Conservation (phyloP, 2,329 filamentous ascomycete species). For the Didymella arachidicola region DNA sequence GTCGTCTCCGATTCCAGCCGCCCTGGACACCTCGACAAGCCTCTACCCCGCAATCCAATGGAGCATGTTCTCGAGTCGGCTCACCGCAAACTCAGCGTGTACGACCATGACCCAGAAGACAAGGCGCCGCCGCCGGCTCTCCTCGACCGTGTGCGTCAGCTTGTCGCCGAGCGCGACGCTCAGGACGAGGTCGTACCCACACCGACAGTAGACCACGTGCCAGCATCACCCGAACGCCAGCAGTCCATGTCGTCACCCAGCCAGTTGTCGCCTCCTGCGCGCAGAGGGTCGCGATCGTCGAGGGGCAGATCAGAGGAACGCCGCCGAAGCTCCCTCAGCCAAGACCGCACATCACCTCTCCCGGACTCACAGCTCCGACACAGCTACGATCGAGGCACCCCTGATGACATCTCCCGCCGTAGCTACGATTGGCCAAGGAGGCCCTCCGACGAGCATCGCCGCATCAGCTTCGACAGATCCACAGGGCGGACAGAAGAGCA, state of each 20-base stretch:
- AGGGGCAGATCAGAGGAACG: constrained; percentile 41
- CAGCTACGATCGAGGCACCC: constrained; percentile 37
- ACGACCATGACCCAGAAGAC: constrained; percentile 26
- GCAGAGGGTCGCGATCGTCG: constrained; percentile 37
- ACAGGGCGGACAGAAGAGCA: constrained; percentile 51
- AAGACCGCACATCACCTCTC: constrained; percentile 41
- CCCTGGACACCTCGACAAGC: constrained; percentile 8
- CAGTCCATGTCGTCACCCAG: constrained; percentile 25
- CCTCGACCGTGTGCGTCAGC: constrained; percentile 36
- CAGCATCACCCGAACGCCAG: constrained; percentile 24
- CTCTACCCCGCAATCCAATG: constrained; percentile 18
- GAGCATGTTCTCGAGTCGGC: constrained; percentile 11
- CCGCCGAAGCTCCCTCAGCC: constrained; percentile 39
- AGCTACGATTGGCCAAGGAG: constrained; percentile 44
- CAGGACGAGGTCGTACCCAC: constrained; percentile 20
- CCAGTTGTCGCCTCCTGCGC: constrained; percentile 31
- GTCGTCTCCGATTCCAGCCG: constrained; percentile 25
- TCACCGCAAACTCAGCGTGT: constrained; percentile 15
- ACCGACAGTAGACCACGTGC: constrained; percentile 16
- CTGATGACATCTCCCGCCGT: constrained; percentile 41
- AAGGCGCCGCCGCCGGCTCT: constrained; percentile 34
- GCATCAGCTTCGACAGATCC: constrained; percentile 50
- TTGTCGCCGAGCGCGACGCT: constrained; percentile 34
- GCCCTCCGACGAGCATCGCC: constrained; percentile 42
- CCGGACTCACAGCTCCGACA: constrained; percentile 34